Evolutionary conservation across 2,329 filamentous ascomycete genomes (phyloP).

Genomic region (Aspergillus pseudotamarii): DNA sequence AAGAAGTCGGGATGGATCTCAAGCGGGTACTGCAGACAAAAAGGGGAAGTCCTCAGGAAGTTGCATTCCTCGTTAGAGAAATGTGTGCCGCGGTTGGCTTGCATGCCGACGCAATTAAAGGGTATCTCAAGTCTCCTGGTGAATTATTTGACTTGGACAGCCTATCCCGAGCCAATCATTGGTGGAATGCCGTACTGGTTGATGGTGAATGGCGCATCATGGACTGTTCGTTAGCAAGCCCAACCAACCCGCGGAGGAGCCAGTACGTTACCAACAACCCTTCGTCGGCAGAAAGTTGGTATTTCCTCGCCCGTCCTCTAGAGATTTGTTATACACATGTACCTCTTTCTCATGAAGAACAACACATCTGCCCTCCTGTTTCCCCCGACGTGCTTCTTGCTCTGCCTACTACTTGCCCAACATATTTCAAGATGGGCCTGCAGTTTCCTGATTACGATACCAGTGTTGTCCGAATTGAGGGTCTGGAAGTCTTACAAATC

Average conservation of each 20-base stretch:
- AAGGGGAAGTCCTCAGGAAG: slow-evolving; percentile 84
- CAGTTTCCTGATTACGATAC: slow-evolving; percentile 91
- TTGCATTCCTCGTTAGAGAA: slow-evolving; percentile 82
- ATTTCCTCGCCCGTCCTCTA: slow-evolving; percentile 85
- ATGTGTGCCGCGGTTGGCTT: slow-evolving; percentile 93
- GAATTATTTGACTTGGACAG: slow-evolving; percentile 79
- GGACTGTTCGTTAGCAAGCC: slow-evolving; percentile 88
- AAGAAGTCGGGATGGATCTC: slow-evolving; percentile 76
- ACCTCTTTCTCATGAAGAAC: slow-evolving; percentile 81
- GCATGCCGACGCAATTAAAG: slow-evolving; percentile 81
- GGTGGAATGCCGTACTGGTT: slow-evolving; percentile 93
- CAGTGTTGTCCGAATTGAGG: slow-evolving; percentile 79
- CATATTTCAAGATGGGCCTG: slow-evolving; percentile 81
- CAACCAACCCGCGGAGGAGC: slow-evolving; percentile 79
- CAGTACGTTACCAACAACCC: slow-evolving; percentile 74
- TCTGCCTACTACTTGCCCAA: slow-evolving; percentile 80
- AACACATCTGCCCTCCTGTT: slow-evolving; percentile 89
- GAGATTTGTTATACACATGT: slow-evolving; percentile 97
- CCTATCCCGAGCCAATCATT: slow-evolving; percentile 89
- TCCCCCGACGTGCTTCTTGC: slow-evolving; percentile 83
- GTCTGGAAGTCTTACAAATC: slow-evolving; percentile 89
- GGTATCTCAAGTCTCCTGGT: slow-evolving; percentile 88
- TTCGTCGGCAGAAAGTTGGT: slow-evolving; percentile 80
- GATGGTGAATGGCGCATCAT: slow-evolving; percentile 97
- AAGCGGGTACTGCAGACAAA: slow-evolving; percentile 81